These are phyloP conservation scores for Microcera coccophila DNA, from an alignment of 2,329 filamentous ascomycete genomes.

Conservation along the genomic window DNA sequence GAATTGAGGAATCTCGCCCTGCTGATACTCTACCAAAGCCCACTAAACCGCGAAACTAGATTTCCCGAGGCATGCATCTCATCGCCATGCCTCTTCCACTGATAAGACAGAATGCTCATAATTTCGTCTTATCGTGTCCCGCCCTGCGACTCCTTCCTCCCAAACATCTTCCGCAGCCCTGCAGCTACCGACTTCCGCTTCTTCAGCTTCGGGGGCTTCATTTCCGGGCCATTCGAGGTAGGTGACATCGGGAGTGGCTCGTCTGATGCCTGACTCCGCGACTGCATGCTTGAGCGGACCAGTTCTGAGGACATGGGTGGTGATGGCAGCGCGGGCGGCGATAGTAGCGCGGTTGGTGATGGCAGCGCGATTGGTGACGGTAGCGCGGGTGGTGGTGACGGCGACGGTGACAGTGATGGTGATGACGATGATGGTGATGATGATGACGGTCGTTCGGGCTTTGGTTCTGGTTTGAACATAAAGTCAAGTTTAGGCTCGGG, in stretches of 20 bases:
- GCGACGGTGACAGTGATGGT: too few relatives aligned
- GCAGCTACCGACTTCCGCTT: conserved; percentile 35
- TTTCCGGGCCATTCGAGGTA: background rate
- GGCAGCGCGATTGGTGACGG: background rate
- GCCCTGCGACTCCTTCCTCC: conserved; percentile 26
- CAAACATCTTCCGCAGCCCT: conserved; percentile 39
- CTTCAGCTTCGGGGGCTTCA: conserved; percentile 13
- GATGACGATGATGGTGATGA: conserved; percentile 9
- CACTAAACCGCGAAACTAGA: too few relatives aligned
- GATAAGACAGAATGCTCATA: too few relatives aligned
- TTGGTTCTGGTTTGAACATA: conserved; percentile 9
- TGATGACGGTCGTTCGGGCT: conserved; percentile 7
- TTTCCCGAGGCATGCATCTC: too few relatives aligned
- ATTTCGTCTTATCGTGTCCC: conserved; percentile 1
- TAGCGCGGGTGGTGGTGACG: background rate
- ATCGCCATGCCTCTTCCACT: too few relatives aligned
- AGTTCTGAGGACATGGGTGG: background rate
- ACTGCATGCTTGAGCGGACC: background rate
- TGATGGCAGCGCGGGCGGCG: background rate
- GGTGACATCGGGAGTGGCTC: background rate
- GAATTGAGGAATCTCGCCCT: too few relatives aligned
- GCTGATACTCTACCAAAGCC: too few relatives aligned
- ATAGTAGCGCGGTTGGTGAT: conserved; percentile 1
- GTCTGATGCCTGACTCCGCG: background rate
- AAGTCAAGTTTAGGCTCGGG: conserved; percentile 3